phyloP scores from a whole-genome alignment of 2,329 filamentous ascomycete genomes.

The Cordyceps cateniannulata region DNA sequence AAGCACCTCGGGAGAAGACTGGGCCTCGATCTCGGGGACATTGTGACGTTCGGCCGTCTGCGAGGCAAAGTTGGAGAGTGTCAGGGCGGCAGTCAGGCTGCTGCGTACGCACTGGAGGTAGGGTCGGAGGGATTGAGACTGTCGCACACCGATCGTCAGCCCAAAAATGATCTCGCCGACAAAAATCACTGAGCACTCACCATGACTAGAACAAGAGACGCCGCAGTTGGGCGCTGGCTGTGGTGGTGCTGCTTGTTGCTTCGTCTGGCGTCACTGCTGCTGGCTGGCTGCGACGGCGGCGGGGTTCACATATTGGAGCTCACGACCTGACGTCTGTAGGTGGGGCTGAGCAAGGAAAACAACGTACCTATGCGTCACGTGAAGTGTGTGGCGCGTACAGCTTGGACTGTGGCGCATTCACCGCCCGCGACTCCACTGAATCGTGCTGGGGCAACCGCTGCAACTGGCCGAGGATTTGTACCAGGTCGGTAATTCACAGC shows the following conservation, averaged over 20 bases:
- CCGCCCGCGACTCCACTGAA: slow-evolving; percentile 9
- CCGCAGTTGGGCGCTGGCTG: not conserved
- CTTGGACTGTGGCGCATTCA: slow-evolving; percentile 8
- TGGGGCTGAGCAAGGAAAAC: slow-evolving; percentile 21
- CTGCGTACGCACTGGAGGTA: slow-evolving; percentile 95
- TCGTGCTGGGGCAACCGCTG: slow-evolving; percentile 1
- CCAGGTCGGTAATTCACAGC: too few relatives aligned
- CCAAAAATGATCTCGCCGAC: not conserved
- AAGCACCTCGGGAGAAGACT: slow-evolving; percentile 86
- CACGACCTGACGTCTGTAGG: slow-evolving; percentile 27
- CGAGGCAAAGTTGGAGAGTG: slow-evolving; percentile 87
- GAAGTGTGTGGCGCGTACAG: not conserved
- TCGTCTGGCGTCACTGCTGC: slow-evolving; percentile 10
- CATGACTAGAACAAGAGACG: not conserved
- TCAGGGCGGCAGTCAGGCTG: slow-evolving; percentile 87
- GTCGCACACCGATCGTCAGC: slow-evolving; percentile 12
- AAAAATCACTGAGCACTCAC: not conserved
- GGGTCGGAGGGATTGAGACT: slow-evolving; percentile 94
- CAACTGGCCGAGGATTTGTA: not conserved
- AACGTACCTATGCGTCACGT: slow-evolving; percentile 11
- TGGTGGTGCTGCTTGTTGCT: slow-evolving; percentile 2
- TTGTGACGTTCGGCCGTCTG: slow-evolving; percentile 96
- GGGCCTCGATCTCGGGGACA: slow-evolving; percentile 93
- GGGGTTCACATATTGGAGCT: slow-evolving; percentile 20
- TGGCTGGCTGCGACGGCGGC: slow-evolving; percentile 11